Percentiles rank a stretch among this genome's conserved stretches.
Evolutionary conservation across 805 yeast genomes (phyloP).

Genomic region (Lachancea mirantina): DNA sequence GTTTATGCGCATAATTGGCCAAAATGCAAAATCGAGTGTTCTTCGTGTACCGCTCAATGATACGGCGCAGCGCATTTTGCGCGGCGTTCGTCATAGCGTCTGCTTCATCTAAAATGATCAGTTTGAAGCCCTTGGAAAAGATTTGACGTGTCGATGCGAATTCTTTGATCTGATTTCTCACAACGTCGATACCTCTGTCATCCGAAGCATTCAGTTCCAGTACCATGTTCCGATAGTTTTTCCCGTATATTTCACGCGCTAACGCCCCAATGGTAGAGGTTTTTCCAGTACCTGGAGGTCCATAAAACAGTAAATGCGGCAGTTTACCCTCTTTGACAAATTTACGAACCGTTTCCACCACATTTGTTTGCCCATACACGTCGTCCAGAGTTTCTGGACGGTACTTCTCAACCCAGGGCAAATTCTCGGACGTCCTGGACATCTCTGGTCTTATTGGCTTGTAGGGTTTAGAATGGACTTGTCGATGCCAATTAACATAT

Average conservation of each 20-base stretch:
- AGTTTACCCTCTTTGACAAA: constrained; percentile 77
- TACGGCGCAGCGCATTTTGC: constrained; percentile 71
- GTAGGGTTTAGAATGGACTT: too few species aligned
- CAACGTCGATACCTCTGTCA: constrained; percentile 96
- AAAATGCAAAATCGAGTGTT: constrained; percentile 93
- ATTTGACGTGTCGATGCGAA: constrained; percentile 96
- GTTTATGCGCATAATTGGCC: constrained; percentile 92
- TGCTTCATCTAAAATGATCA: constrained; percentile 92
- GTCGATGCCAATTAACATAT: neutral
- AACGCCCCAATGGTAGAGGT: constrained; percentile 83
- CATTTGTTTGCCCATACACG: constrained; percentile 85
- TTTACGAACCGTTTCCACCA: constrained; percentile 74
- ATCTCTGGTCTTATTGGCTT: constrained; percentile 1
- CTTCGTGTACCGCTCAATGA: constrained; percentile 85
- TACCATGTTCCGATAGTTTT: constrained; percentile 77
- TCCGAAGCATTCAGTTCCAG: constrained; percentile 93
- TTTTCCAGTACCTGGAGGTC: constrained; percentile 93
- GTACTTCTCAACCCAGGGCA: constrained; percentile 95
- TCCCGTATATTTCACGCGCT: constrained; percentile 83
- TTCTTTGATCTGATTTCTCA: constrained; percentile 93
- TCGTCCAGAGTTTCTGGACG: constrained; percentile 81
- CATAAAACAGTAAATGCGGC: constrained; percentile 91
- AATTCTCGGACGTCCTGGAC: constrained; percentile 34
- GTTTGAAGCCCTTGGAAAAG: constrained; percentile 75
- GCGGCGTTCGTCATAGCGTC: constrained; percentile 90